Conservation (phyloP, 2,329 filamentous ascomycete species). For the Aspergillus transmontanensis region DNA sequence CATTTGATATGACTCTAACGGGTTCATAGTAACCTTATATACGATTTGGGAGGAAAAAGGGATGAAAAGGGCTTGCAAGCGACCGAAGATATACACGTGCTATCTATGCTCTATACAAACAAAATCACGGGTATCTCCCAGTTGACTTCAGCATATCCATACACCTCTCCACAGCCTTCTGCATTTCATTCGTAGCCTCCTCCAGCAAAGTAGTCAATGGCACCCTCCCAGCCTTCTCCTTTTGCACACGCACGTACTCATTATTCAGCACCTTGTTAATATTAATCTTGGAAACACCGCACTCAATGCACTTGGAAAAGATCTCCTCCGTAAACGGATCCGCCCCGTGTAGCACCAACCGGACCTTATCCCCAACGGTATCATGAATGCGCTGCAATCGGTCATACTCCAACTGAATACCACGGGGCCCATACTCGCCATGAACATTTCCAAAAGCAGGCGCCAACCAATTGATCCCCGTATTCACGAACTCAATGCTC, state of each 20-base stretch:
- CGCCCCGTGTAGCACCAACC: conserved; percentile 61
- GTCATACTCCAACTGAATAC: conserved; percentile 64
- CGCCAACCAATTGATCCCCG: conserved; percentile 73
- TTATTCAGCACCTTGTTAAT: conserved; percentile 62
- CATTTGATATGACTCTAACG: fast-evolving
- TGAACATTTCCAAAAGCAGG: conserved; percentile 78
- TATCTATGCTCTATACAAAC: background rate
- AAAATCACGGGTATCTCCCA: conserved; percentile 35
- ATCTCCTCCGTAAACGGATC: conserved; percentile 60
- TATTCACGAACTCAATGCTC: conserved; percentile 69
- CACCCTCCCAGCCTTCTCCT: conserved; percentile 53
- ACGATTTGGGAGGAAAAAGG: background rate
- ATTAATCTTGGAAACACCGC: conserved; percentile 60
- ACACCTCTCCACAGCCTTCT: conserved; percentile 57
- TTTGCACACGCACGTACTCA: conserved; percentile 51
- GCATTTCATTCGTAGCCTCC: conserved; percentile 57
- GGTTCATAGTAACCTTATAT: background rate
- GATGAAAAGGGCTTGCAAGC: background rate
- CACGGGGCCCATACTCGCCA: conserved; percentile 69
- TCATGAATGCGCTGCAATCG: conserved; percentile 53
- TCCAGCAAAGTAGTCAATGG: conserved; percentile 59
- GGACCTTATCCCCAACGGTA: conserved; percentile 52
- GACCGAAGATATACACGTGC: background rate
- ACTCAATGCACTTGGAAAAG: conserved; percentile 56
- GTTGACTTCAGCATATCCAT: conserved; percentile 54